phyloP scores from a whole-genome alignment of 164 flowering plant genomes.

The Macadamia integrifolia region DNA sequence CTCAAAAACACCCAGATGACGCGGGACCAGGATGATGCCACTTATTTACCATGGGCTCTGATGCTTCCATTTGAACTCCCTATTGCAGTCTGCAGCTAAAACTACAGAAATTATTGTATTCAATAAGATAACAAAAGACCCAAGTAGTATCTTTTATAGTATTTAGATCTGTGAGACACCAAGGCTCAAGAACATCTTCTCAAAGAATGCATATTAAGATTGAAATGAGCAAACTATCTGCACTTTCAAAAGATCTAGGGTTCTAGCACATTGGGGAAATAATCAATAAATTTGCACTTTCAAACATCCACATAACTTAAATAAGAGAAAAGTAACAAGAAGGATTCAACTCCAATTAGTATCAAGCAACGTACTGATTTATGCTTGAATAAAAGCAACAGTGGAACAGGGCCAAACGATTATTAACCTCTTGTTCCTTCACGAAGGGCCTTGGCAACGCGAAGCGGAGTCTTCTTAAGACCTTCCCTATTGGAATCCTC shows the following conservation, averaged over 20 bases:
- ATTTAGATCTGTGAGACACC: neutral
- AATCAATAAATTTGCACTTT: neutral
- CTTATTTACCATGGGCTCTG: neutral
- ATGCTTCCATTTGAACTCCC: neutral
- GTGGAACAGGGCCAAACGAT: neutral
- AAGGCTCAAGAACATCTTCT: neutral
- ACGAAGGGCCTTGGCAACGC: constrained; percentile 85
- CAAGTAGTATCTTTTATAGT: neutral
- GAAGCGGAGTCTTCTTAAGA: constrained; percentile 73
- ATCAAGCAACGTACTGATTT: too few relatives aligned
- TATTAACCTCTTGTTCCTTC: constrained; percentile 82
- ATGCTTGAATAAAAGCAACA: too few relatives aligned
- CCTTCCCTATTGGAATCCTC: constrained; percentile 90
- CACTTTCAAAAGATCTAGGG: too few relatives aligned
- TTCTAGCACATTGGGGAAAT: too few relatives aligned
- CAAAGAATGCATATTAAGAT: neutral
- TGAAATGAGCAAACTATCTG: neutral
- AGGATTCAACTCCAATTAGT: too few relatives aligned
- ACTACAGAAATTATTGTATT: neutral
- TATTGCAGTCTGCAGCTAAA: neutral
- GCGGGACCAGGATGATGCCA: neutral
- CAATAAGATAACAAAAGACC: neutral
- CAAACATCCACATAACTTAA: too few relatives aligned
- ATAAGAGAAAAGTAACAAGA: too few relatives aligned
- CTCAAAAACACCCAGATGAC: neutral